A percentile compares a stretch with the other conserved stretches of the same genome.
phyloP scores from a whole-genome alignment of 2,329 filamentous ascomycete genomes.

The Xylaria sp. region DNA sequence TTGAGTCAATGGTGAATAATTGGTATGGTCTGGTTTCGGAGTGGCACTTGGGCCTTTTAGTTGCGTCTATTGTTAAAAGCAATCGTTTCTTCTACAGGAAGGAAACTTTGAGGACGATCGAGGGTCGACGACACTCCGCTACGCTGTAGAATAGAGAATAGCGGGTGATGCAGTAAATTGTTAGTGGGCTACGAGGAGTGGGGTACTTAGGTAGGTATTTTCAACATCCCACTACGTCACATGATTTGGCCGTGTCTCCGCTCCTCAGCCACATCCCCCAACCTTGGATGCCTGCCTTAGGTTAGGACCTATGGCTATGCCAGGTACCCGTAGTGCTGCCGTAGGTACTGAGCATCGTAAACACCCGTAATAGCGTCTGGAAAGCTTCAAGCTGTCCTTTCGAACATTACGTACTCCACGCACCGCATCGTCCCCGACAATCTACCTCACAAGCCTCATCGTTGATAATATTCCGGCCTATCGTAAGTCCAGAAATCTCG shows the following conservation, averaged over 20 bases:
- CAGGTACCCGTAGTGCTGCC: not conserved
- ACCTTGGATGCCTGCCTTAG: conserved; percentile 2
- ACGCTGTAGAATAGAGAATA: conserved; percentile 17
- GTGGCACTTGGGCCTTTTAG: not conserved
- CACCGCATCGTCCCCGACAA: conserved; percentile 7
- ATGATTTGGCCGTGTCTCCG: conserved; percentile 17
- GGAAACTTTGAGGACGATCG: conserved; percentile 13
- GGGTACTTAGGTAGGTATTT: conserved; percentile 32
- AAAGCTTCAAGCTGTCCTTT: conserved; percentile 45
- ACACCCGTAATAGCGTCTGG: not conserved
- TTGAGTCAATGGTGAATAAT: conserved; percentile 39
- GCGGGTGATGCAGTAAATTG: conserved; percentile 22
- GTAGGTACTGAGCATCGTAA: not conserved
- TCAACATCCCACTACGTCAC: conserved; percentile 32
- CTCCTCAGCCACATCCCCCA: conserved; percentile 23
- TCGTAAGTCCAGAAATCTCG: conserved; percentile 9
- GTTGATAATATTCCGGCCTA: conserved; percentile 1
- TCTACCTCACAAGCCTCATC: conserved; percentile 11
- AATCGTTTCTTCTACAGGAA: conserved; percentile 3
- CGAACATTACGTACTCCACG: not conserved
- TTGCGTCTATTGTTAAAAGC: not conserved
- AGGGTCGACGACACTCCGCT: conserved; percentile 26
- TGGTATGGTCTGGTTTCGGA: not conserved
- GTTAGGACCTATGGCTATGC: no score
- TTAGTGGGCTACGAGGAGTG: conserved; percentile 35